Evolutionary conservation across 495 filamentous ascomycete species (phyloP).

Genomic region (Pseudoneurospora amorphoporcata): DNA sequence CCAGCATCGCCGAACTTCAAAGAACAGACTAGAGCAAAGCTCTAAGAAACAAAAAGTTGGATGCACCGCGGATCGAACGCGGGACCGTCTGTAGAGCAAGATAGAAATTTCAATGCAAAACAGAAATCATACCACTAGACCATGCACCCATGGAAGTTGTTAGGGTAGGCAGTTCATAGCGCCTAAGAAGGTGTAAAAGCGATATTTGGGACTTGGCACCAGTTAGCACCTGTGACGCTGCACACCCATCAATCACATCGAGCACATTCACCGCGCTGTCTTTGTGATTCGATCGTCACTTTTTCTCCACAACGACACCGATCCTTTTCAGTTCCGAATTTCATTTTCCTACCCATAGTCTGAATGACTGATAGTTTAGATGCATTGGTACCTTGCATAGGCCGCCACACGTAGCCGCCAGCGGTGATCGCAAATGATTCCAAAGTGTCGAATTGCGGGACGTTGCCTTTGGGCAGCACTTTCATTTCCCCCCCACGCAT

Average conservation of each 20-base stretch:
- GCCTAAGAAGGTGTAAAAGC: background rate
- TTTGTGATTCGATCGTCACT: background rate
- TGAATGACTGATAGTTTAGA: background rate
- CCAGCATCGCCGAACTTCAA: no score
- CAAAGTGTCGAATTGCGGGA: background rate
- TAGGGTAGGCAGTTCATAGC: background rate
- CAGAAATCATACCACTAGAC: conserved; percentile 8
- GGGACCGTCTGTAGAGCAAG: conserved; percentile 2
- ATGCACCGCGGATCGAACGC: background rate
- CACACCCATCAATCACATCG: no score
- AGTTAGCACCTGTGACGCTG: no score
- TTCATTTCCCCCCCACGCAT: background rate
- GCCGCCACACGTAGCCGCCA: background rate
- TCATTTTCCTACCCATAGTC: background rate
- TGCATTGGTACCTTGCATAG: background rate
- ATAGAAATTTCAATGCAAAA: conserved; percentile 5
- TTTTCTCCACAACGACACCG: no score
- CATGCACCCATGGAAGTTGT: conserved; percentile 3
- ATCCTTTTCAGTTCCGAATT: background rate
- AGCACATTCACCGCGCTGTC: no score
- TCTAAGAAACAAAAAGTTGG: background rate
- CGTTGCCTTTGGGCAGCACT: background rate
- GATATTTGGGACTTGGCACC: background rate
- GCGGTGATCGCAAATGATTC: background rate
- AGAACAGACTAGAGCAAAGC: no score